These are phyloP conservation scores for Epichloe sibirici DNA, from an alignment of 2,329 filamentous ascomycete genomes.

Conservation along the genomic window DNA sequence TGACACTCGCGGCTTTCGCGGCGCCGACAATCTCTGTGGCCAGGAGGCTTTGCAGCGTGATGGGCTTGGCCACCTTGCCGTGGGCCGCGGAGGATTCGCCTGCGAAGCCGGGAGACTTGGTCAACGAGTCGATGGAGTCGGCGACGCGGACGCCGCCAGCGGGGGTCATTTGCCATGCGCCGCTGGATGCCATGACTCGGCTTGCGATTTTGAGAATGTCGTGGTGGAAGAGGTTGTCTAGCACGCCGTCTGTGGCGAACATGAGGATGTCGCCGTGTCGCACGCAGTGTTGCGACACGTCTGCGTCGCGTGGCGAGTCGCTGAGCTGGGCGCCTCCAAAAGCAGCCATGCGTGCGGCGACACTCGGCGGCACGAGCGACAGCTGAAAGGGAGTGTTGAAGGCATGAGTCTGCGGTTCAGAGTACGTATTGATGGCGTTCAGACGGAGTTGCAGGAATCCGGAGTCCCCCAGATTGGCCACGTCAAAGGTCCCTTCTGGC, in stretches of 20 bases:
- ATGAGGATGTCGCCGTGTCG: constrained; percentile 89
- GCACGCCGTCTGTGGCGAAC: constrained; percentile 88
- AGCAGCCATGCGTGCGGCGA: constrained; percentile 66
- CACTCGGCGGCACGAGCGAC: constrained; percentile 69
- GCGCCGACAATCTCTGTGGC: constrained; percentile 69
- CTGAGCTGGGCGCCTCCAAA: constrained; percentile 75
- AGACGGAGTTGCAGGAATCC: constrained; percentile 80
- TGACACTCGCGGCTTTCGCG: constrained; percentile 74
- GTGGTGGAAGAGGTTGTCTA: constrained; percentile 89
- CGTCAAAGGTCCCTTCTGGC: constrained; percentile 62
- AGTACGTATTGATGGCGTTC: constrained; percentile 74
- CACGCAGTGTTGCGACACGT: constrained; percentile 62
- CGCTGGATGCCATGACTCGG: constrained; percentile 57
- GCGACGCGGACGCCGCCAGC: constrained; percentile 51
- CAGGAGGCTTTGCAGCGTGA: constrained; percentile 62
- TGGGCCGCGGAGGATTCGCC: constrained; percentile 4
- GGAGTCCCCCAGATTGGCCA: constrained; percentile 87
- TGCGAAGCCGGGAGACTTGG: constrained; percentile 16
- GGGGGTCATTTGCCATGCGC: constrained; percentile 58
- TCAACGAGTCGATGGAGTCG: constrained; percentile 40
- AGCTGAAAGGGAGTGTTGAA: constrained; percentile 98
- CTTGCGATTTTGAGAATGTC: constrained; percentile 76
- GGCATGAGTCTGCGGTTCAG: constrained; percentile 80
- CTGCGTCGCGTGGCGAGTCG: constrained; percentile 75
- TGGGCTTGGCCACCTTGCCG: constrained; percentile 15